Evolutionary conservation across 352 stramenopile species (phyloP).

Genomic region (Globisporangium iwayamae): DNA sequence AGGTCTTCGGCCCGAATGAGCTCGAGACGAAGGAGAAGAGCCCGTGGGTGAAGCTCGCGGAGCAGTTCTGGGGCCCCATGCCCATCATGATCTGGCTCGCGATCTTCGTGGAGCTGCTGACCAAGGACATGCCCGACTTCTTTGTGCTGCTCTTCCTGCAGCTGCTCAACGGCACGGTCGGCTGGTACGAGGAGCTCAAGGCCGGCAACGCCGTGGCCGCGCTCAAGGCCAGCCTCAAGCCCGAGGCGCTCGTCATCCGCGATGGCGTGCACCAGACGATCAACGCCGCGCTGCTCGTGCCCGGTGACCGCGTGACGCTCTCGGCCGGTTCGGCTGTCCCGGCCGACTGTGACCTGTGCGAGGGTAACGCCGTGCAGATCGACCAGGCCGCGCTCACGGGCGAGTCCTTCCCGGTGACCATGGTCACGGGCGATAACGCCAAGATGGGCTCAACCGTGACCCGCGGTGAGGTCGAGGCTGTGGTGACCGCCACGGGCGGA

Average conservation of each 20-base stretch:
- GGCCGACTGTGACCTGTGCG: conserved; percentile 87
- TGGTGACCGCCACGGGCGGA: conserved; percentile 85
- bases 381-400: conserved; percentile 93
- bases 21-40: conserved; percentile 50
- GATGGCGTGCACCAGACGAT: conserved; percentile 88
- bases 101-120: conserved; percentile 77
- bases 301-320: conserved; percentile 92
- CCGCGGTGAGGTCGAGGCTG: conserved; percentile 89
- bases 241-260: conserved; percentile 83
- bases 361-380: conserved; percentile 83
- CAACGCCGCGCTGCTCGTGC: conserved; percentile 89
- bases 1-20: conserved; percentile 89
- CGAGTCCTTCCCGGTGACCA: conserved; percentile 92
- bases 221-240: conserved; percentile 85
- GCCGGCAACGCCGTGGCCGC: conserved; percentile 78
- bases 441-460: conserved; percentile 88
- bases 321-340: conserved; percentile 88
- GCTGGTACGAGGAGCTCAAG: conserved; percentile 83
- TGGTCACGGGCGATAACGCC: conserved; percentile 69
- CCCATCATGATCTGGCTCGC: conserved; percentile 91
- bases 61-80: conserved; percentile 83
- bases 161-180: conserved; percentile 60
- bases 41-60: conserved; percentile 49
- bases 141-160: conserved; percentile 72
- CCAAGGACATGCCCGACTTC: conserved; percentile 50